Evolutionary conservation across 805 yeast species (phyloP).

Genomic region (Peterozyma xylosa): DNA sequence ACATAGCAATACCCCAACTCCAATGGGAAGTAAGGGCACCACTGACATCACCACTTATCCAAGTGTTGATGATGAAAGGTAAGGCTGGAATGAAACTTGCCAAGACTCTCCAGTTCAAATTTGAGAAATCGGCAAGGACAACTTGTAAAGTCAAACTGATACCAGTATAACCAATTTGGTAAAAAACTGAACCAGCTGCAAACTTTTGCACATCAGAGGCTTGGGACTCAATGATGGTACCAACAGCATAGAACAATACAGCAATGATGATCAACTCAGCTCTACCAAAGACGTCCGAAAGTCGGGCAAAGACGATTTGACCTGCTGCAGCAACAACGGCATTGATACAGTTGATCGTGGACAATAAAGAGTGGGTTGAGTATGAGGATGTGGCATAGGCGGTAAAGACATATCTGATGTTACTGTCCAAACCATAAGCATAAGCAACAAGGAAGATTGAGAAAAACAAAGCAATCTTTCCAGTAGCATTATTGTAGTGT

Average conservation of each 20-base stretch:
- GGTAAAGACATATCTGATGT: constrained; percentile 40
- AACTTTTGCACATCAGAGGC: constrained; percentile 48
- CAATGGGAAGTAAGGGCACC: constrained; percentile 34
- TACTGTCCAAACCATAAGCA: constrained; percentile 52
- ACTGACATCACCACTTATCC: constrained; percentile 62
- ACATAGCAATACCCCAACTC: constrained; percentile 76
- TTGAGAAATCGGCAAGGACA: constrained; percentile 59
- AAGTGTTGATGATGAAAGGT: constrained; percentile 71
- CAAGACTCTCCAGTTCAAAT: constrained; percentile 63
- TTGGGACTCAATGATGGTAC: constrained; percentile 58
- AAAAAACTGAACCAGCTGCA: constrained; percentile 59
- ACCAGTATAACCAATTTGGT: constrained; percentile 56
- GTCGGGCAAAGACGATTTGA: constrained; percentile 55
- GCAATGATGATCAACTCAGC: constrained; percentile 40
- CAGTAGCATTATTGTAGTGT: constrained; percentile 31
- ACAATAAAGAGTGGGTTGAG: constrained; percentile 42
- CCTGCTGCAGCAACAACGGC: constrained; percentile 61
- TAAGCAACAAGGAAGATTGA: constrained; percentile 49
- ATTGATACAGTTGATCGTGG: constrained; percentile 53
- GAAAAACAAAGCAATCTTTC: constrained; percentile 35
- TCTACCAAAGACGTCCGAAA: constrained; percentile 65
- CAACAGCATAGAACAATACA: constrained; percentile 49
- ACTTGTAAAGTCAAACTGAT: constrained; percentile 47
- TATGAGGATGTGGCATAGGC: constrained; percentile 50
- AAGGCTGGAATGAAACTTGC: constrained; percentile 59